Evolutionary conservation across 805 yeast genomes (phyloP), one percentile per base, ranked within the genome.

Genomic region (Lipomyces mesembrius): DNA sequence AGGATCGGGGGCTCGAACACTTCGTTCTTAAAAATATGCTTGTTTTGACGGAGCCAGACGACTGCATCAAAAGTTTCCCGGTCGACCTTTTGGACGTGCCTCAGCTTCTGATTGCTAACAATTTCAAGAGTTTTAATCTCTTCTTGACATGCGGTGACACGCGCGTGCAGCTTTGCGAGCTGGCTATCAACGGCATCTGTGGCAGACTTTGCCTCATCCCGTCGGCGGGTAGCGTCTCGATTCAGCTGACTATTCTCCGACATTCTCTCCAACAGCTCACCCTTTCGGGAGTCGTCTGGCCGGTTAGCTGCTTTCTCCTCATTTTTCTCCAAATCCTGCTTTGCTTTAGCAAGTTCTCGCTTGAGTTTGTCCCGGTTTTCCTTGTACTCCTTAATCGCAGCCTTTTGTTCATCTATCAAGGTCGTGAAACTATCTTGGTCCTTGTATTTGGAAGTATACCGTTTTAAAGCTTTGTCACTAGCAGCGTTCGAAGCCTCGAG

Each of bases 1-100:
- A 92, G 79, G 8, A 88, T 77, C 0, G 98, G 93, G 0, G 97
- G 96, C 73, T 90, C 96, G 65, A 81, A 85, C 62, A 90, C 85
- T 12, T 77, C 75, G 0, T 78, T 77, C 58, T 77, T 74, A 60
- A 87, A 80, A 5, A 75, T 74, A 1, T 74, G 72, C 32, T 77
- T 74, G 25, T 79, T 71, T 14, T 78, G 70, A 58, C 88, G 80
- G 55, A 89, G 74, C 17, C 79, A 72, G 34, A 74, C 64, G 1
- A 87, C 80, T 8, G 85, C 83, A 20, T 77, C 79, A 52, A 75
- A 78, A 61, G 83, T 78, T 49, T 74, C 70, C 59, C 74, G 71
- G 32, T 79, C 81, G 32, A 75, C 20, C 20, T 39, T 54, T 37
- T 27, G 22, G 34, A 57, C 58, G 17, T 49, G 54, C 25, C 32